Conservation (phyloP, 179 eudicot genomes). For the Camellia oleifera region DNA sequence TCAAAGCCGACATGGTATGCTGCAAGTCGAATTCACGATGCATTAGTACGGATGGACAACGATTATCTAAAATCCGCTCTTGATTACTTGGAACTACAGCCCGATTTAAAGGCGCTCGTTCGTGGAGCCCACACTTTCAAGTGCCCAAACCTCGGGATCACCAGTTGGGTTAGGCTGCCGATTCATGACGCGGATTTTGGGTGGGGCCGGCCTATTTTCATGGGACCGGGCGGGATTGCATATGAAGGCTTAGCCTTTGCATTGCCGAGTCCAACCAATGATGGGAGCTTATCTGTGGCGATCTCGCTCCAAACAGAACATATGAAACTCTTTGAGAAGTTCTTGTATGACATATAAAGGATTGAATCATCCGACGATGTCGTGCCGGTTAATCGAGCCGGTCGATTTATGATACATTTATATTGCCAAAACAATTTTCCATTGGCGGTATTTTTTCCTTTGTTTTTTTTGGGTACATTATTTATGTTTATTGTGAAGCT, state of each 20-base stretch:
- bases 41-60: constrained; percentile 44
- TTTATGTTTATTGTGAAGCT: not conserved
- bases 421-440: not conserved
- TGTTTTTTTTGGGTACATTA: not conserved
- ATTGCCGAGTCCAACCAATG: constrained; percentile 41
- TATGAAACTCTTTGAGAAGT: constrained; percentile 45
- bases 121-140: constrained; percentile 51
- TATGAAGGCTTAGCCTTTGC: constrained; percentile 48
- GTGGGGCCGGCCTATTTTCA: constrained; percentile 50
- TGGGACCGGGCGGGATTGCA: constrained; percentile 58
- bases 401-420: not conserved
- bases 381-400: not conserved
- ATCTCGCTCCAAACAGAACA: constrained; percentile 47
- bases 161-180: constrained; percentile 54
- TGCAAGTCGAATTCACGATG: constrained; percentile 45
- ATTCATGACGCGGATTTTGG: constrained; percentile 58
- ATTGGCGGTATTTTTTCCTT: not conserved
- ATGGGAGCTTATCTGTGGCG: constrained; percentile 51
- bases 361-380: no score
- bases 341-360: constrained; percentile 32
- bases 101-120: constrained; percentile 50
- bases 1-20: constrained; percentile 45
- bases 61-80: constrained; percentile 49
- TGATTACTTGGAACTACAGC: constrained; percentile 55
- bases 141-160: constrained; percentile 52